Conservation (phyloP, 225 moss, liverwort and hornwort species). For the Physcomitrium patens region DNA sequence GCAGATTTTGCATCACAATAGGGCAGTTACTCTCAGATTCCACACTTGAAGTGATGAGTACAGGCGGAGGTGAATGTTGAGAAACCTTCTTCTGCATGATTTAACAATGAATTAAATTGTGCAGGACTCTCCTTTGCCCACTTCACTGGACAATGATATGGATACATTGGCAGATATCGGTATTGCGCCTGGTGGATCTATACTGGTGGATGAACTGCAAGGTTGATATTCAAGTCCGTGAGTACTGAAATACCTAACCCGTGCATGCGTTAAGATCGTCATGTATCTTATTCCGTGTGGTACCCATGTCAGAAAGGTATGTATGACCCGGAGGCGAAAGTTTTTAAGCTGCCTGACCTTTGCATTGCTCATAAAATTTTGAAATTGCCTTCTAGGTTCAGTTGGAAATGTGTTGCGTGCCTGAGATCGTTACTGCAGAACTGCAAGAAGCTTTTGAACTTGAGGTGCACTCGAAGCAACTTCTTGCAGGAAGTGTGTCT, state of each 20-base stretch:
- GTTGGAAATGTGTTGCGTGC: not conserved
- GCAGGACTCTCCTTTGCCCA: slow-evolving; percentile 64
- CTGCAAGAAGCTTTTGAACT: no score
- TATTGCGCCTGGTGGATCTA: slow-evolving; percentile 42
- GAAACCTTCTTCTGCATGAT: not conserved
- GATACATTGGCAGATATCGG: slow-evolving; percentile 65
- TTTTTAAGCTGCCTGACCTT: no score
- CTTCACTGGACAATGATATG: slow-evolving; percentile 62
- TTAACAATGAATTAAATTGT: slow-evolving; percentile 21
- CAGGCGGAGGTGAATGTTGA: slow-evolving; percentile 1
- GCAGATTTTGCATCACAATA: not conserved
- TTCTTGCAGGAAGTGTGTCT: no score
- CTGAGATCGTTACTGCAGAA: no score
- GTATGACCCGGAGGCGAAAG: no score
- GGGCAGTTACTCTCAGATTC: not conserved
- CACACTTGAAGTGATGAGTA: not conserved
- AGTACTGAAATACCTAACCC: not conserved
- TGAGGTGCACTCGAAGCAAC: no score
- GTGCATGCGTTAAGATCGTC: not conserved
- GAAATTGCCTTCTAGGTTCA: not conserved
- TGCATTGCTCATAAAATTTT: no score
- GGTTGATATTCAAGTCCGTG: slow-evolving; percentile 11
- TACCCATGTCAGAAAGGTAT: not conserved
- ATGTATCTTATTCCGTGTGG: not conserved
- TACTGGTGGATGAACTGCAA: slow-evolving; percentile 62